Percentiles rank a stretch among this genome's conserved stretches.
phyloP scores from a whole-genome alignment of 1,284 basidiomycete species.

The Ganoderma meredithae region DNA sequence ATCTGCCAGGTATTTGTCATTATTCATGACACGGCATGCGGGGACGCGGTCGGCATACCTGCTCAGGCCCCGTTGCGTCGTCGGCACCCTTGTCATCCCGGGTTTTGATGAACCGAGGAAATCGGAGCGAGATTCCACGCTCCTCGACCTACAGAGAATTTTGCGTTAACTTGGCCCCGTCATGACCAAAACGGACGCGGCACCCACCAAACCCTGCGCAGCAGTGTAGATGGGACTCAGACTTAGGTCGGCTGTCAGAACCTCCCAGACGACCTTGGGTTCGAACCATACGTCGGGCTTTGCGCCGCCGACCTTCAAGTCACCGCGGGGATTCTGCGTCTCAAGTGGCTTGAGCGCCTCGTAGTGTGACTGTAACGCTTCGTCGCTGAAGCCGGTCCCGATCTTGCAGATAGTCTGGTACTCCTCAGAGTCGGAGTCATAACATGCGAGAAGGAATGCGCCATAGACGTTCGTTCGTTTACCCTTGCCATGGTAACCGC shows the following conservation, averaged over 20 bases:
- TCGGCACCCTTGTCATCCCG: constrained; percentile 94
- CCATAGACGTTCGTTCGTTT: constrained; percentile 98
- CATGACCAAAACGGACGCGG: constrained; percentile 1
- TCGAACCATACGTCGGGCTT: constrained; percentile 97
- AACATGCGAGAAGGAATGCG: constrained; percentile 94
- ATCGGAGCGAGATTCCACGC: constrained; percentile 92
- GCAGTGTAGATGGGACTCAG: constrained; percentile 97
- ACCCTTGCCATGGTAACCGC: constrained; percentile 96
- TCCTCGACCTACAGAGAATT: constrained; percentile 70
- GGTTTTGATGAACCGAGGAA: constrained; percentile 92
- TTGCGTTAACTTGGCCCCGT: constrained; percentile 9
- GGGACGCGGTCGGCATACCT: constrained; percentile 57
- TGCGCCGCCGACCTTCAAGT: constrained; percentile 87
- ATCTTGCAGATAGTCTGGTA: constrained; percentile 99
- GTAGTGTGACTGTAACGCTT: constrained; percentile 85
- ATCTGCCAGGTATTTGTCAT: constrained; percentile 61
- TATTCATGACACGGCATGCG: constrained; percentile 19
- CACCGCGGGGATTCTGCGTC: constrained; percentile 70
- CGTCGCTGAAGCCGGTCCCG: constrained; percentile 97
- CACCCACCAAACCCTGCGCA: constrained; percentile 89
- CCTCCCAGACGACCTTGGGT: constrained; percentile 97
- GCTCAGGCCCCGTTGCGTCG: constrained; percentile 92
- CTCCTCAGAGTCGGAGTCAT: constrained; percentile 89
- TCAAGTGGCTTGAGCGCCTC: constrained; percentile 86
- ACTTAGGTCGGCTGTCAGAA: constrained; percentile 95